Conservation (phyloP, 1,284 basidiomycete genomes). For the Cryptococcus sp. region DNA sequence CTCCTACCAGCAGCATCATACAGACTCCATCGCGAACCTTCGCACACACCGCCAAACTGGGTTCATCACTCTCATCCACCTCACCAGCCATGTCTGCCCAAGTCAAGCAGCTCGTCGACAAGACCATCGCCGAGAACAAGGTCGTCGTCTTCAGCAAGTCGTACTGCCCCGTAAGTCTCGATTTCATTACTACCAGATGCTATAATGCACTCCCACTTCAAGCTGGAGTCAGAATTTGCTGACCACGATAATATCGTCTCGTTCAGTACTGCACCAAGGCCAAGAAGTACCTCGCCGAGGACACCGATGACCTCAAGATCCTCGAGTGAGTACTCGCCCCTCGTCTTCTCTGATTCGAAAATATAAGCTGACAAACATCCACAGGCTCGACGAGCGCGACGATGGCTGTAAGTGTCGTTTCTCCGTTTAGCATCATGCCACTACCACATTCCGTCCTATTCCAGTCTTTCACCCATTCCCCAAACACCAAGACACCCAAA, state of each 20-base stretch:
- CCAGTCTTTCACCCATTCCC: not conserved
- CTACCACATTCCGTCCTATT: not conserved
- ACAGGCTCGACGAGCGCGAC: conserved; percentile 49
- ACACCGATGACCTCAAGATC: conserved; percentile 42
- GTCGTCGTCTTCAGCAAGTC: conserved; percentile 52
- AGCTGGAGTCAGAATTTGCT: not conserved
- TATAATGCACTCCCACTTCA: not conserved
- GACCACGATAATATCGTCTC: no score
- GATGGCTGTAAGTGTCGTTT: conserved; percentile 42
- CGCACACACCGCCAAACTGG: conserved; percentile 44
- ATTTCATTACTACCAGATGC: no score
- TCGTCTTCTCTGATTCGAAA: not conserved
- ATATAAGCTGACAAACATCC: conserved; percentile 8
- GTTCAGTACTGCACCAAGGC: conserved; percentile 47
- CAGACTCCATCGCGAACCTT: not conserved
- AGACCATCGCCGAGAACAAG: conserved; percentile 49
- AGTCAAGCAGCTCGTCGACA: conserved; percentile 47
- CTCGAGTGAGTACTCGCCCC: conserved; percentile 38
- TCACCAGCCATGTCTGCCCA: conserved; percentile 36
- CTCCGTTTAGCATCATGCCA: not conserved
- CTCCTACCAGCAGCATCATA: not conserved
- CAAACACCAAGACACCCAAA: no score
- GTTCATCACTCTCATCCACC: conserved; percentile 43
- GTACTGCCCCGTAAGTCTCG: conserved; percentile 52
- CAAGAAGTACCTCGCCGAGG: conserved; percentile 41